These are phyloP conservation scores for Ceratocystis alfenasii DNA, from an alignment of 2,329 filamentous ascomycete genomes.

Conservation along the genomic window DNA sequence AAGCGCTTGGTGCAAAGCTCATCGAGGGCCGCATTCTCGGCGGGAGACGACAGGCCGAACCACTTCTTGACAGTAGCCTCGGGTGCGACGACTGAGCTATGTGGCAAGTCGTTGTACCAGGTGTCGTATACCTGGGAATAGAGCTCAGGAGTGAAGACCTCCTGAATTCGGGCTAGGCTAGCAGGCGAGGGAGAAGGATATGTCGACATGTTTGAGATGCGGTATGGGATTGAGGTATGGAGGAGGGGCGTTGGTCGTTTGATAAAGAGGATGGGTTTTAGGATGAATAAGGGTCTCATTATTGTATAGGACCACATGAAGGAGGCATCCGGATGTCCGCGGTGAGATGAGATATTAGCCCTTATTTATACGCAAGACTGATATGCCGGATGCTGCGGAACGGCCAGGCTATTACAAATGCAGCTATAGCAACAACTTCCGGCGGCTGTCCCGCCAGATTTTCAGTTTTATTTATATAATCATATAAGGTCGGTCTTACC, in stretches of 20 bases:
- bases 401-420: background rate
- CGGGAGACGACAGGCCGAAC: conserved; percentile 18
- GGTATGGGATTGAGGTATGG: background rate
- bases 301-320: background rate
- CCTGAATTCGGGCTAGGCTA: conserved; percentile 8
- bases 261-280: background rate
- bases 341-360: too few species aligned
- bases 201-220: background rate
- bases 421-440: background rate
- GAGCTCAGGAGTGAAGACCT: conserved; percentile 17
- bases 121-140: conserved; percentile 13
- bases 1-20: conserved; percentile 12
- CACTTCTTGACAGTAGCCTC: conserved; percentile 13
- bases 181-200: background rate
- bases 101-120: conserved; percentile 21
- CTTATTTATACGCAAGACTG: too few species aligned
- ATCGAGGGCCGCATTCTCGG: conserved; percentile 17
- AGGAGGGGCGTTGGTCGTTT: background rate
- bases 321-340: too few species aligned
- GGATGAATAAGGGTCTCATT: background rate
- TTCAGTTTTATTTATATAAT: background rate
- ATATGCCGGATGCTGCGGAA: too few species aligned
- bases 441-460: too few species aligned
- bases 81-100: background rate
- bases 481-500: background rate